Evolutionary conservation across 106 monocot genomes (phyloP).

Genomic region (Platanthera zijinensis): DNA sequence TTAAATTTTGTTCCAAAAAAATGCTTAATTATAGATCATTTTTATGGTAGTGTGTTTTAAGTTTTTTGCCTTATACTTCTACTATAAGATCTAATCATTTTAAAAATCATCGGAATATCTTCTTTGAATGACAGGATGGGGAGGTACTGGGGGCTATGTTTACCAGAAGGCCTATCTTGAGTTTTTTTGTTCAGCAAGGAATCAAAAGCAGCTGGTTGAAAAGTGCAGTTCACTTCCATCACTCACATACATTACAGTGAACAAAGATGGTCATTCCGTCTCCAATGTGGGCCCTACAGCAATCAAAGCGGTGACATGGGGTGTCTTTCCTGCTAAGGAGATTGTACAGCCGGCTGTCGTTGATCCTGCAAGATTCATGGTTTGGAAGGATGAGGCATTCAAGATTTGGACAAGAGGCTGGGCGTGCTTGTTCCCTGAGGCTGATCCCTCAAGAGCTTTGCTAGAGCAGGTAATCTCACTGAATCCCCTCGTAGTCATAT

Average conservation of each 20-base stretch:
- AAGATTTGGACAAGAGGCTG: constrained; percentile 76
- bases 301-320: constrained; percentile 99
- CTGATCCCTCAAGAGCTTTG: constrained; percentile 57
- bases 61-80: not conserved
- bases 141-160: constrained; percentile 79
- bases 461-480: constrained; percentile 57
- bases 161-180: constrained; percentile 95
- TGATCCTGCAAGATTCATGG: constrained; percentile 69
- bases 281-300: constrained; percentile 54
- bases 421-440: constrained; percentile 73
- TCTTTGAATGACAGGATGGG: constrained; percentile 56
- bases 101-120: too few relatives aligned
- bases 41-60: too few relatives aligned
- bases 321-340: constrained; percentile 86
- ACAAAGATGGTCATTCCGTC: constrained; percentile 52
- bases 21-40: too few relatives aligned
- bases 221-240: constrained; percentile 58
- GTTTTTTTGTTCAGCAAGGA: constrained; percentile 79
- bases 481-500: too few relatives aligned
- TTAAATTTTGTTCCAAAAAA: too few relatives aligned
- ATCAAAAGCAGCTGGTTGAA: constrained; percentile 45
- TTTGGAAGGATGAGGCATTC: constrained; percentile 97
- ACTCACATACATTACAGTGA: constrained; percentile 66
- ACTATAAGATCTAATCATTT: not conserved
- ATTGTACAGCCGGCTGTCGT: constrained; percentile 93